These are phyloP conservation scores for Fonsecaea erecta DNA, from an alignment of 2,329 filamentous ascomycete genomes.

Conservation along the genomic window DNA sequence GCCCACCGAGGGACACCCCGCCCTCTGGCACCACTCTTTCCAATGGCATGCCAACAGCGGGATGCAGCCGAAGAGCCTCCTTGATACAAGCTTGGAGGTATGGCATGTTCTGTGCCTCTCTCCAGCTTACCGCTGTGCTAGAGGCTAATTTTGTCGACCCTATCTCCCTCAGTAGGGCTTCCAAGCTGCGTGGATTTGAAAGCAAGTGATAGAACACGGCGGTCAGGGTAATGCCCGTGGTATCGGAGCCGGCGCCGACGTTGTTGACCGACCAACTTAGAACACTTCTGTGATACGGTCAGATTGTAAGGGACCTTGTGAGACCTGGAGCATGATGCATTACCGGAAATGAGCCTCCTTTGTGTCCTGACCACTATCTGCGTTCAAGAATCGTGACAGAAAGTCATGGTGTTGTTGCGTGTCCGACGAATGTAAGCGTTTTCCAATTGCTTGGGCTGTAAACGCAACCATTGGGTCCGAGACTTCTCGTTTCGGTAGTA, in stretches of 20 bases:
- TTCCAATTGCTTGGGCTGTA: conserved; percentile 67
- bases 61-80: conserved; percentile 32
- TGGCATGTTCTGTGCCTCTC: conserved; percentile 25
- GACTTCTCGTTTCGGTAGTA: conserved; percentile 67
- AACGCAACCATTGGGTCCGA: conserved; percentile 74
- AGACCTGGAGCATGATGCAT: too few species aligned
- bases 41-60: conserved; percentile 38
- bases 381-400: too few species aligned
- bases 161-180: too few species aligned
- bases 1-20: conserved; percentile 25
- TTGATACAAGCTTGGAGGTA: conserved; percentile 34
- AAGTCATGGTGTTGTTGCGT: too few species aligned
- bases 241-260: conserved; percentile 32
- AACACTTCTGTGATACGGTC: too few species aligned
- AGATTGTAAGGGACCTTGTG: too few species aligned
- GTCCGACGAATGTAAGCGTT: too few species aligned
- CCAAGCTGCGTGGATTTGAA: neutral
- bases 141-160: too few species aligned
- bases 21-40: conserved; percentile 38
- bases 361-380: neutral
- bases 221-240: conserved; percentile 29
- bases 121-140: conserved; percentile 26
- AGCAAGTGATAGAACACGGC: conserved; percentile 8
- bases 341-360: too few species aligned
- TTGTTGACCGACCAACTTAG: too few species aligned